Base-by-base conservation (phyloP, 352 stramenopile genomes). In the Lagenidium giganteum region DNA sequence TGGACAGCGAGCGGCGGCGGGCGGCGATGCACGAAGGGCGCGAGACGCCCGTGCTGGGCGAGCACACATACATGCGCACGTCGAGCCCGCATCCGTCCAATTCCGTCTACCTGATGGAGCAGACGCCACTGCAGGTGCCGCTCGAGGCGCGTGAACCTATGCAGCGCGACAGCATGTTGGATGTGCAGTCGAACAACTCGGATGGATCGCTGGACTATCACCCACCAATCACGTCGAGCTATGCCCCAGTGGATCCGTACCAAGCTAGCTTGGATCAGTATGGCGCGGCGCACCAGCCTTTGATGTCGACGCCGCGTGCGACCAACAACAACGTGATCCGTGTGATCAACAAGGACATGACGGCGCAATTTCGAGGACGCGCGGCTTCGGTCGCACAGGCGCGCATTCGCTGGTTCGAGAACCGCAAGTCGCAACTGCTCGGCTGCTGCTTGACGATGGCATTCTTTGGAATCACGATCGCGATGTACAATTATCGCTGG, bases 331-430 rank as follows among this genome's bases (percentile, higher is more conserved):
- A 85, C 47, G 76, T 88, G 49, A 89, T 94, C 36, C 82, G 82
- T 33, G 82, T 94, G 13, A 94, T 94, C 53, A 87, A 94, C 65
- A 94, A 94, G 57, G 82, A 94, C 48, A 89, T 94, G 77, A 88
- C 79, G 28, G 53, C 80, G 32, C 77, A 94, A 51, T 94, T 94
- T 56, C 75, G 78, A 17, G 82, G 82, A 16, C 77, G 79, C 23
- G 66, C 75, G 36, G 75, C 86, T 48, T 88, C 75, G 14, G 65
- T 67, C 6, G 64, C 77, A 18, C 73, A 88, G 32, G 67, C 73
- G 42, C 77, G 76, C 28, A 90, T 94, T 45, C 71, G 70, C 37
- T 94, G 82, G 82, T 92, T 94, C 36, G 82, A 94, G 57, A 94
- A 94, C 51, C 75, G 82, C 16, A 94, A 94, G 62, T 91, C 77